Evolutionary conservation across 352 stramenopile species (phyloP), one percentile per base, ranked within the genome.

Genomic region (Phytophthora aleatoria): DNA sequence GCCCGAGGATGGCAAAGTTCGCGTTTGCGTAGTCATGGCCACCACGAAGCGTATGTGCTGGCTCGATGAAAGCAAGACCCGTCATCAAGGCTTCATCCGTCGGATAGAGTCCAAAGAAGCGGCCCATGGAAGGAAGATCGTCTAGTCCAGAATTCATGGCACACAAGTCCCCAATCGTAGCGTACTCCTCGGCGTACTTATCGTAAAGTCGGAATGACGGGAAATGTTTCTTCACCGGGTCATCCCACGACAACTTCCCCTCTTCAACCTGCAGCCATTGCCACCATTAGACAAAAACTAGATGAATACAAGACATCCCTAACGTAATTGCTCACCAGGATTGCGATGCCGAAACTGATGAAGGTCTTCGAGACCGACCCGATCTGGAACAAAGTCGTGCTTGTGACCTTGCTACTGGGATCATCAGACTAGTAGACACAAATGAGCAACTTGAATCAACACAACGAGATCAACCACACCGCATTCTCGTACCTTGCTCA

Each of bases 321-420:
- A 4, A 41, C n/a, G 11, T 56, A 12, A 26, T 24, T 8, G 11
- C 52, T 30, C 39, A 85, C 76, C 30, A 85, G 38, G 31, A 76
- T 81, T 16, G 70, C 73, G 35, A 83, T 59, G 2, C 69, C 74
- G 4, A 83, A 63, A 13, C 73, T 72, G 28, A 91, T 71, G 42
- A 91, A 86, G 13, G 79, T 89, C 67, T 91, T 91, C 6, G 71
- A 77, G 16, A 91, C 71, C 1, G 82, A 91, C 6, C 82, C 82
- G 48, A 91, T 87, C 67, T 91, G 76, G 57, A 91, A 91, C 53
- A 87, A 57, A n/a, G 76, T 77, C 11, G 74, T 66, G 28, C 54
- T 64, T 1, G 77, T 76, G 28, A 89, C 79, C 0, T 50, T 27
- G 36, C 59, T 84, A 10, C 28, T 49, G 3, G 47, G 52, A 38